phyloP scores from a whole-genome alignment of 257 asterid genomes.

The Capsicum chinense region DNA sequence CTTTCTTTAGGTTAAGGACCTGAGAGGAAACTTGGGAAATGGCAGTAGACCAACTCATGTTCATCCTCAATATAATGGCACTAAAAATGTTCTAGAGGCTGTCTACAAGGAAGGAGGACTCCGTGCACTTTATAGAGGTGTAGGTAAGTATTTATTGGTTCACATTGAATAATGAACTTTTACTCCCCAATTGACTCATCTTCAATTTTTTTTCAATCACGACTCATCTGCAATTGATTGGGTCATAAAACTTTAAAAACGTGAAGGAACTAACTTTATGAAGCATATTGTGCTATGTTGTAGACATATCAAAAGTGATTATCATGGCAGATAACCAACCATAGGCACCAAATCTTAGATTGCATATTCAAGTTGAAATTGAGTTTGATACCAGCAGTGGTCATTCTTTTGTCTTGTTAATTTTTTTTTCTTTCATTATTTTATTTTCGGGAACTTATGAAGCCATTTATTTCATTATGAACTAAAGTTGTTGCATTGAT shows the following conservation, averaged over 20 bases:
- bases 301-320: not conserved
- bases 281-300: not conserved
- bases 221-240: conserved; percentile 15
- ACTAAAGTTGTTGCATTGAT: not conserved
- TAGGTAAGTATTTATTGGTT: conserved; percentile 55
- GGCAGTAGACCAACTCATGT: conserved; percentile 46
- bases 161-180: not conserved
- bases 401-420: not conserved
- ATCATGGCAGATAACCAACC: not conserved
- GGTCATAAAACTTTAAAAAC: not conserved
- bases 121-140: conserved; percentile 88
- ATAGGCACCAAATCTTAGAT: not conserved
- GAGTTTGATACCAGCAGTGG: not conserved
- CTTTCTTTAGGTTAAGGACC: conserved; percentile 61
- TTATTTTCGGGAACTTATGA: not conserved
- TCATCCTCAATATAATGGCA: conserved; percentile 70
- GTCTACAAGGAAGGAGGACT: conserved; percentile 87
- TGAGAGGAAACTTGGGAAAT: conserved; percentile 47
- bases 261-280: not conserved
- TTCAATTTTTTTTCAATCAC: not conserved
- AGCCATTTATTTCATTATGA: not conserved
- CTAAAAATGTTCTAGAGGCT: conserved; percentile 65
- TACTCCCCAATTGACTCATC: conserved; percentile 1
- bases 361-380: not conserved
- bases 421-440: not conserved